These are phyloP conservation scores for Citropsis articulata DNA, from an alignment of 345 rosid genomes.

Conservation along the genomic window DNA sequence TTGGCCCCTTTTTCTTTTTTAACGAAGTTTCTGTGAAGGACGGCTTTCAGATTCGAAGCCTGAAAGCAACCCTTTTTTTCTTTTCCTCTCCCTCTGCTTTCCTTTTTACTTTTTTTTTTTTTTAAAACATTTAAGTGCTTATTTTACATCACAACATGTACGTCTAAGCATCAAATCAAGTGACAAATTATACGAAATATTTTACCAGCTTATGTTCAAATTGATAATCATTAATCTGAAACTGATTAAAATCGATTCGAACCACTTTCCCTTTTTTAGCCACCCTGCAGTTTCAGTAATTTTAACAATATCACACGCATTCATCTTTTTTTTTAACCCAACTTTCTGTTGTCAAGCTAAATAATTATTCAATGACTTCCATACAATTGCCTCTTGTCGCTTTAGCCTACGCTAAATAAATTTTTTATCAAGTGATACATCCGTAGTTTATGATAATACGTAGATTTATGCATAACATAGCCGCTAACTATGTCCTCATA, in stretches of 20 bases:
- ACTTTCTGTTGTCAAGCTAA: too few relatives aligned
- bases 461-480: too few relatives aligned
- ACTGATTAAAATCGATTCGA: not conserved
- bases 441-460: not conserved
- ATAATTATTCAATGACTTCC: not conserved
- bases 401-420: not conserved
- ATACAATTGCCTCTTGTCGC: not conserved
- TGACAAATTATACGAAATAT: not conserved
- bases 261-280: not conserved
- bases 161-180: slow-evolving; percentile 5
- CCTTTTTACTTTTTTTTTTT: not conserved
- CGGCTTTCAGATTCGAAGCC: slow-evolving; percentile 7
- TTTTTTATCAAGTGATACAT: not conserved
- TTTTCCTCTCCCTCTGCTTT: not conserved
- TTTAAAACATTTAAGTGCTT: not conserved
- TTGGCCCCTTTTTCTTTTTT: not conserved
- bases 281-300: not conserved
- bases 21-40: slow-evolving; percentile 26
- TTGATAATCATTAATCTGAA: not conserved
- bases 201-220: not conserved
- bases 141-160: not conserved
- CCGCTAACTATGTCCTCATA: too few relatives aligned
- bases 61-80: slow-evolving; percentile 6
- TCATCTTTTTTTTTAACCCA: not conserved
- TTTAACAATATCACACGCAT: not conserved